Evolutionary conservation across 805 yeast genomes (phyloP), one percentile per base, ranked within the genome.

Genomic region (Metschnikowia picachoensis): DNA sequence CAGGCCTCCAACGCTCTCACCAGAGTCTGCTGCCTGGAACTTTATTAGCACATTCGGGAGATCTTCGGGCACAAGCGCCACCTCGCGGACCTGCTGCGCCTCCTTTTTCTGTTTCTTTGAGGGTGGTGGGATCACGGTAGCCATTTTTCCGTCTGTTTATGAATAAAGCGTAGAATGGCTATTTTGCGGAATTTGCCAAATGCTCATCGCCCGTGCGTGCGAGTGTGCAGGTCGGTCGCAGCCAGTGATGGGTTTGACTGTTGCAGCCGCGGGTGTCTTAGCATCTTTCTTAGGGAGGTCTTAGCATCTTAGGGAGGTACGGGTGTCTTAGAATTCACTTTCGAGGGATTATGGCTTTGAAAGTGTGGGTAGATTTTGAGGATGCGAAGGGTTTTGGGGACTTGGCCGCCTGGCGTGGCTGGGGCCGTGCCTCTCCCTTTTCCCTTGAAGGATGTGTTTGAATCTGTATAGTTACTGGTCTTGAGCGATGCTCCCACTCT

Each of bases 21-120:
- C 97, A 8, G 96, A 82, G 59, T 91, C 98, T 10, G 95, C 81
- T 2, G 98, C 96, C 64, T 89, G 92, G 65, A 92, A 90, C 62
- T 83, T 85, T 47, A 92, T 81, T 43, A 90, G 76, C 25, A 92
- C 96, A 70, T 89, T 82, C 20, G 97, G 97, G 17, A 91, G 67
- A 59, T 88, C 92, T 1, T 63, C 72, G 2, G 97, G 97, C 14
- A 85, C 69, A 10, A 86, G 64, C 42, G 80, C 83, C 27, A 86
- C 84, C 42, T 86, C 92, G 46, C 84, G 80, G 8, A 87, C 87
- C 62, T 79, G 74, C 62, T 90, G 97, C 4, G 95, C 95, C 51
- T 77, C 87, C 61, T 82, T 80, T 65, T 78, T 87, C 62, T 88
- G 96, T 61, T 82, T 87, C 65, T 94, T 92, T 1, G 96, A 85